These are phyloP conservation scores for Phoenix dactylifera DNA, from an alignment of 176 grass and related monocot species.

Conservation along the genomic window DNA sequence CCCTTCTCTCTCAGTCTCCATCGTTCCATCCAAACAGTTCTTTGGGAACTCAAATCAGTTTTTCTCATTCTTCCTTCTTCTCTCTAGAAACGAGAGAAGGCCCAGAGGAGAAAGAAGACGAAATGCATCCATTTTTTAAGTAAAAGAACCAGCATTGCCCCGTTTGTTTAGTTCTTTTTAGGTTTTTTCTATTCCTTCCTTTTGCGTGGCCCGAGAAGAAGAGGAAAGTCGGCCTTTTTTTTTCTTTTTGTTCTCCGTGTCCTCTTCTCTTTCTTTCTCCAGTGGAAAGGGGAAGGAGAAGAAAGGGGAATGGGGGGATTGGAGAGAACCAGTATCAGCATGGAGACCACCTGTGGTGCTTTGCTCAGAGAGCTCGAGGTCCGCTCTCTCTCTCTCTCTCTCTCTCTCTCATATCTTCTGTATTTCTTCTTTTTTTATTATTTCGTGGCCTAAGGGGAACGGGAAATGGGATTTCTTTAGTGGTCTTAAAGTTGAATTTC, in stretches of 20 bases:
- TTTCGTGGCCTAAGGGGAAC: slow-evolving; percentile 2
- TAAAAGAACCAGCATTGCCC: no score
- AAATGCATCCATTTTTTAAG: no score
- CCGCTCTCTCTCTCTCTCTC: background rate
- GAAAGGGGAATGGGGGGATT: slow-evolving; percentile 36
- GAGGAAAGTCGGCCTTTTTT: slow-evolving; percentile 14
- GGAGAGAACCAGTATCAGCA: slow-evolving; percentile 37
- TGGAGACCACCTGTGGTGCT: slow-evolving; percentile 65
- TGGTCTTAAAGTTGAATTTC: no score
- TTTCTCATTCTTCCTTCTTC: no score
- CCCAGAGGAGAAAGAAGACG: no score
- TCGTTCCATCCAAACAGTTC: no score
- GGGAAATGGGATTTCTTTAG: slow-evolving; percentile 2
- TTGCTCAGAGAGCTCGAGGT: slow-evolving; percentile 92
- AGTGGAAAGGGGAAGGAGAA: background rate
- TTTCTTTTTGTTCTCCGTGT: slow-evolving; percentile 21
- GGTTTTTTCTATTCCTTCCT: background rate
- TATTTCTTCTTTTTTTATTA: slow-evolving; percentile 2
- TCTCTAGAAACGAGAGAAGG: no score
- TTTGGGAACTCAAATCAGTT: no score
- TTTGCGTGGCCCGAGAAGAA: background rate
- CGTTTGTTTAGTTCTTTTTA: no score
- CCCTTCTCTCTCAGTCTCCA: no score
- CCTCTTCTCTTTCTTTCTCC: slow-evolving; percentile 23
- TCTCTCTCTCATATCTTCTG: background rate